Evolutionary conservation across 805 yeast species (phyloP), one percentile per base, ranked within the genome.

Genomic region (Yamadazyma akitaensis): DNA sequence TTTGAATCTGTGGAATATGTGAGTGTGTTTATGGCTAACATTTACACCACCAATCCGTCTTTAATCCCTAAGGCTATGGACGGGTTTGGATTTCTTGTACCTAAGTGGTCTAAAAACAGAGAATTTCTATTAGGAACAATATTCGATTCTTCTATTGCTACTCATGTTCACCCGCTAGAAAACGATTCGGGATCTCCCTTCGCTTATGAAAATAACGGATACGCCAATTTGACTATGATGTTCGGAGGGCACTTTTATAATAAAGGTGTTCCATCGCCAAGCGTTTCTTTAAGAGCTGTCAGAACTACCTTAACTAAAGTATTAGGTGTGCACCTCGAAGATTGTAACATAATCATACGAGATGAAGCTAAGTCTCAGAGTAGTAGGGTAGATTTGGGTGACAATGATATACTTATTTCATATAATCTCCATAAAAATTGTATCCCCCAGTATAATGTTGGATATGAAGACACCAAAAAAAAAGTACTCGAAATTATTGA

Each of bases 71-170:
- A 54, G 19, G 54, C 62, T 9, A 61, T 67, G 28, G 72, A 76
- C 48, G 96, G 97, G 33, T 92, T 92, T 73, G 99, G 99, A 1
- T 88, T 85, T 55, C 73, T 92, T 40, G 85, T 91, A 9, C 99
- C 99, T 2, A 58, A 59, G 45, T 45, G 56, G 7, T 70, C 73
- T 49, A 41, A 53, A 5, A 82, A 83, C 52, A 72, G 76, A 3
- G 81, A 80, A 40, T 71, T 77, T 16, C 65, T 90, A 13, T 69
- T 92, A 26, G 99, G 99, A 2, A 88, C 89, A 5, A 89, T 94
- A 16, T 92, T 85, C 65, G 98, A 92, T 63, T 88, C 96, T 1
- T 89, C 88, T 45, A 79, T 88, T 18, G 38, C 34, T 12, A 40
- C 41, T 17, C 47, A 53, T 21, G 41, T 51, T 1, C 18, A 34